These are phyloP conservation scores for Suillus placidus DNA, from an alignment of 768 basidiomycete species.

Conservation along the genomic window DNA sequence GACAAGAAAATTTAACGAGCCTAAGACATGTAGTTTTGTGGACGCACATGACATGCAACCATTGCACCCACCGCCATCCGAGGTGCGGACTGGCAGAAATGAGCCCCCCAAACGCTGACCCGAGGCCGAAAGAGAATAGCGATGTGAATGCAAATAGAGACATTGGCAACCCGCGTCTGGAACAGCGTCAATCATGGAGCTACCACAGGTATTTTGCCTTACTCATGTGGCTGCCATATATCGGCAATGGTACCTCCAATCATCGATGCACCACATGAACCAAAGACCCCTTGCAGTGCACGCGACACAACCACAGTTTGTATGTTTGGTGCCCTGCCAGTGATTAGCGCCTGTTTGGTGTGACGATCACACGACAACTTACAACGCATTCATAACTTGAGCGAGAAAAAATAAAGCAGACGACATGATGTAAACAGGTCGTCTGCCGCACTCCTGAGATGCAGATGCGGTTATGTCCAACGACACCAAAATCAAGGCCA, in stretches of 20 bases:
- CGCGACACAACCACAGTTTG: conserved; percentile 60
- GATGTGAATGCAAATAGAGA: conserved; percentile 63
- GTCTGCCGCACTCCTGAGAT: conserved; percentile 61
- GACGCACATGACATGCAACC: conserved; percentile 66
- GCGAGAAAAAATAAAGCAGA: conserved; percentile 51
- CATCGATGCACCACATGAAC: conserved; percentile 65
- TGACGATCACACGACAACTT: conserved; percentile 10
- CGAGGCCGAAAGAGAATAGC: conserved; percentile 61
- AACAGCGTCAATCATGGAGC: background rate
- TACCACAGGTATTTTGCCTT: conserved; percentile 20
- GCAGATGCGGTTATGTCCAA: background rate
- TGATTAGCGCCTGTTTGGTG: background rate
- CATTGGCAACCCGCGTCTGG: conserved; percentile 78
- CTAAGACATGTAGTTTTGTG: conserved; percentile 7
- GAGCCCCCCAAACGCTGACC: conserved; percentile 65
- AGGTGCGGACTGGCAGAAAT: conserved; percentile 59
- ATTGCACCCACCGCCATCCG: conserved; percentile 82
- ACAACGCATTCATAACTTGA: conserved; percentile 45
- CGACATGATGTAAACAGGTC: conserved; percentile 60
- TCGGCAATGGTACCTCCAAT: conserved; percentile 72
- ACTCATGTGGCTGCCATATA: conserved; percentile 69
- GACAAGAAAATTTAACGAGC: conserved; percentile 9
- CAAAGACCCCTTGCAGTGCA: conserved; percentile 63
- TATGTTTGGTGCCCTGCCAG: conserved; percentile 44
- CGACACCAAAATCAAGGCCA: background rate